A percentile compares a stretch with the other conserved stretches of the same genome.
phyloP scores from a whole-genome alignment of 2,329 filamentous ascomycete genomes.

The Colletotrichum acutatum region DNA sequence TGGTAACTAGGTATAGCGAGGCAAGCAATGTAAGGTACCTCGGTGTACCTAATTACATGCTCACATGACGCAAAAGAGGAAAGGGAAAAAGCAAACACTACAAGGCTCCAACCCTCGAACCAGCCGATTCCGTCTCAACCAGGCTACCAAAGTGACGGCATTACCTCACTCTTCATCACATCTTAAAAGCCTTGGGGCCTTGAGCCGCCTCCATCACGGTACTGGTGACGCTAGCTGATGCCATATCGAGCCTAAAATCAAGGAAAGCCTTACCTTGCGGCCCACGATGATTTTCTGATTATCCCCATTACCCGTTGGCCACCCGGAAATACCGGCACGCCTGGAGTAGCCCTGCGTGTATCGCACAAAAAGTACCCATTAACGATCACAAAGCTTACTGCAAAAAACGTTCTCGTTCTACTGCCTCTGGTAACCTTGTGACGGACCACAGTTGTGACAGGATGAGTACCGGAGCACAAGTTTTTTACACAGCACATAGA shows the following conservation, averaged over 20 bases:
- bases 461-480: neutral
- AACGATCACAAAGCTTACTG: neutral
- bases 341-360: neutral
- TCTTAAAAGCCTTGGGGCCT: neutral
- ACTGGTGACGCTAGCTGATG: slow-evolving; percentile 18
- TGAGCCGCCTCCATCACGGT: slow-evolving; percentile 14
- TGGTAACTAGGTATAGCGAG: neutral
- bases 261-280: slow-evolving; percentile 2
- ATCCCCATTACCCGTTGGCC: neutral
- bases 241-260: slow-evolving; percentile 11
- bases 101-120: neutral
- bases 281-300: neutral
- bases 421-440: neutral
- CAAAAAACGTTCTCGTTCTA: too few species aligned
- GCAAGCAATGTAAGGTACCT: neutral
- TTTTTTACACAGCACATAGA: neutral
- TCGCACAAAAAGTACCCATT: neutral
- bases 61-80: neutral
- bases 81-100: neutral
- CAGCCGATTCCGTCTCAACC: neutral
- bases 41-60: neutral
- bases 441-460: neutral
- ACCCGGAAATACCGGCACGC: neutral
- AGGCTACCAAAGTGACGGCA: neutral
- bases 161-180: slow-evolving; percentile 26